Evolutionary conservation across 129 eudicot genomes (phyloP), one percentile per base, ranked within the genome.

Genomic region (Calendula officinalis): DNA sequence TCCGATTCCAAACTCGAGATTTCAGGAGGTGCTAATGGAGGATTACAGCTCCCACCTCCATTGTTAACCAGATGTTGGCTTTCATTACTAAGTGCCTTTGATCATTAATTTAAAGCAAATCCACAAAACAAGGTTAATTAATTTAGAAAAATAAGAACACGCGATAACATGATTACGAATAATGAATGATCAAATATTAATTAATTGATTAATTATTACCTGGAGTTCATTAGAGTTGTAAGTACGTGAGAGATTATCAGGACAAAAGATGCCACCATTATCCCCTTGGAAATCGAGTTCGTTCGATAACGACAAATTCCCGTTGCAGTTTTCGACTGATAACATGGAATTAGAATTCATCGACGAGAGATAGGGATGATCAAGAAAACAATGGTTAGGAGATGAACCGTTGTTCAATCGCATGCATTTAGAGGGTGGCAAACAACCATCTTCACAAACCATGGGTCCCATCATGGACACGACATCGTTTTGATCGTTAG

Each of bases 1-100:
- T 90, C 82, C 7, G 91, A 88, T 42, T 91, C 98, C 80, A 91
- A 81, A 66, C 86, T 81, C 52, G 91, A 60, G 37, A 85, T 87
- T 47, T 91, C 98, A 15, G 98, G 73, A 66, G 78, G 78, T 69
- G 88, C 78, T 72, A 91, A 73, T 43, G 89, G 78, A 57, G 90
- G 77, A 36, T 63, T 71, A 10, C 82, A 72, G 49, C 76, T 77
- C 33, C 75, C 75, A 40, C 75, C 76, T 44, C 87, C 86, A 58
- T 74, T 74, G 75, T 75, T 77, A 4, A 80, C 78, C 7, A 82
- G 56, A 72, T 88, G 95, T 37, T 86, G 90, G 70, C 77, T 79
- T 61, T 86, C 95, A 47, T 75, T 83, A 65, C 89, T 75, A 45
- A 83, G 77, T 43, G 79, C 81, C 97, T 90, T 62, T 8, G 48